Percentiles rank a stretch among this genome's conserved stretches.
phyloP scores from a whole-genome alignment of 176 grass and related monocot species.

The Oryza australiensis region DNA sequence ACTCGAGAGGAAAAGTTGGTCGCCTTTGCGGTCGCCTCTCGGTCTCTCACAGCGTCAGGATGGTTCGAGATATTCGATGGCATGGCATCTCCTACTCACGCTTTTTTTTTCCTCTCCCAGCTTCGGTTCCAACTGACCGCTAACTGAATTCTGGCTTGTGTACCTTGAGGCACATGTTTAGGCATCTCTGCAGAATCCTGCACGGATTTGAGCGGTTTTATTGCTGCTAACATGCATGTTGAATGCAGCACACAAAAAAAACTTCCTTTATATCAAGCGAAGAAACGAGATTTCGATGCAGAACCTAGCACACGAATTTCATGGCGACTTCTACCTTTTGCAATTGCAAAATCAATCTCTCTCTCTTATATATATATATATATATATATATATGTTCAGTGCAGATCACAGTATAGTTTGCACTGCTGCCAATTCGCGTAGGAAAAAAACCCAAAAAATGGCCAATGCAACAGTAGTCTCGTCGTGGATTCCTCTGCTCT shows the following conservation, averaged over 20 bases:
- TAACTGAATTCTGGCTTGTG: slow-evolving; percentile 16
- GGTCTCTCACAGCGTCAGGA: too few relatives aligned
- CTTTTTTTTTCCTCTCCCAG: too few relatives aligned
- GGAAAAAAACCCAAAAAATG: background rate
- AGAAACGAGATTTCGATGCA: background rate
- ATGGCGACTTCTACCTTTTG: too few relatives aligned
- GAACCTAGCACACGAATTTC: background rate
- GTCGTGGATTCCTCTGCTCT: background rate
- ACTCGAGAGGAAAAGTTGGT: too few relatives aligned
- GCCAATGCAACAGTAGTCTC: background rate
- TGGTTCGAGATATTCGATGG: too few relatives aligned
- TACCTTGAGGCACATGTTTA: slow-evolving; percentile 20
- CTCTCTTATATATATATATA: too few relatives aligned
- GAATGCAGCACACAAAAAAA: background rate
- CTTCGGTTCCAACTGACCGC: too few relatives aligned
- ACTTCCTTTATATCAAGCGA: background rate
- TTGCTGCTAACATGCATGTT: background rate
- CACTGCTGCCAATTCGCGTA: background rate
- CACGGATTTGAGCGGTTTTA: slow-evolving; percentile 7
- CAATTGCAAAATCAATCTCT: background rate
- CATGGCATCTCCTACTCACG: too few relatives aligned
- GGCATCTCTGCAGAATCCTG: slow-evolving; percentile 23
- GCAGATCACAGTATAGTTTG: background rate
- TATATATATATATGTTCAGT: background rate
- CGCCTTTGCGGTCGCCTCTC: too few relatives aligned